Evolutionary conservation across 1,139 yeast genomes (phyloP).

Genomic region (Suhomyces coccinellae): DNA sequence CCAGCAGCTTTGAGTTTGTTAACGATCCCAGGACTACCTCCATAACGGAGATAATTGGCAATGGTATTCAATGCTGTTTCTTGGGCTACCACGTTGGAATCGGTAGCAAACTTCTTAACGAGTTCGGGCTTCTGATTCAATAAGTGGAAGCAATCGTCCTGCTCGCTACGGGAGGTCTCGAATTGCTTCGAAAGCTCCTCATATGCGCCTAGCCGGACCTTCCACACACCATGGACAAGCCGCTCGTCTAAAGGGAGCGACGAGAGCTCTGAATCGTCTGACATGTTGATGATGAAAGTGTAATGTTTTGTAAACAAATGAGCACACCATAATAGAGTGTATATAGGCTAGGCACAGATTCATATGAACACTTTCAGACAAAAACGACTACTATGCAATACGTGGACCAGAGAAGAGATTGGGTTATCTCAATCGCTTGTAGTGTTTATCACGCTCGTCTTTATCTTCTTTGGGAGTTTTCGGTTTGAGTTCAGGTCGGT

Average conservation of each 20-base stretch:
- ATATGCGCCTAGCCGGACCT: conserved; percentile 80
- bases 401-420: too few species aligned
- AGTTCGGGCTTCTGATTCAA: conserved; percentile 52
- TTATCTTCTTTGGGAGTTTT: too few species aligned
- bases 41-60: conserved; percentile 57
- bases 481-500: too few species aligned
- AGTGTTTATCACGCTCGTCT: too few species aligned
- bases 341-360: background rate
- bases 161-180: conserved; percentile 53
- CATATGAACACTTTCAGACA: too few species aligned
- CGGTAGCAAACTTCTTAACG: conserved; percentile 62
- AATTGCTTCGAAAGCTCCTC: conserved; percentile 61
- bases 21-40: conserved; percentile 47
- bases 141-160: conserved; percentile 53
- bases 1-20: conserved; percentile 37
- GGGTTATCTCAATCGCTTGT: too few species aligned
- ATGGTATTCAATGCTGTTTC: conserved; percentile 72
- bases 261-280: conserved; percentile 59
- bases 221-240: conserved; percentile 81
- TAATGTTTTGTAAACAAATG: conserved; percentile 13
- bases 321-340: conserved; percentile 5
- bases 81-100: conserved; percentile 89
- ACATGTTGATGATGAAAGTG: conserved; percentile 17
- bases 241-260: conserved; percentile 66
- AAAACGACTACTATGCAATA: too few species aligned